Evolutionary conservation across 257 asterid species (phyloP), one percentile per base, ranked within the genome.

Genomic region (Primulina tabacum): DNA sequence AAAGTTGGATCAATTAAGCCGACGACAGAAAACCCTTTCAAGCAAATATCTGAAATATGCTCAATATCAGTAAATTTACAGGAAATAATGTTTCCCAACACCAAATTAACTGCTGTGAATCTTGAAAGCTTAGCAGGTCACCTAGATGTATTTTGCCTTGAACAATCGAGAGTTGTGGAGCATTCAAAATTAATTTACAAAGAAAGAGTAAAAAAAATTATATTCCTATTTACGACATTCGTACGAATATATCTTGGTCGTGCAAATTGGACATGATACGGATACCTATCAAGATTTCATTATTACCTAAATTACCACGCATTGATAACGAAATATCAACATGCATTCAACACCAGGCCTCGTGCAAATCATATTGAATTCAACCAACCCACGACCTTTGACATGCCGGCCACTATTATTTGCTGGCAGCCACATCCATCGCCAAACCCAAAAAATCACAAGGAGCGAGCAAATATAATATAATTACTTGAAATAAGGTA

Each of bases 251-350:
- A 50, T 50, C 21, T 50, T 50, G 57, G 57, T 50, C 57, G 21
- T 50, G 57, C 57, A 50, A 50, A 5, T 50, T 50, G 57, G 57
- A 50, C 57, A 50, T 50, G 2, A 4, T 17, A 50, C 57, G 16
- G 2, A 4, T 17, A 50, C 57, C 67, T 38, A 62, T 30, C 40
- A 2, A 38, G 20, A n/a, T 62, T 0, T 30, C 12, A 17, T 28
- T 7, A 75, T 60, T 70, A 76, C 75, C 58, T 77, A 17, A 16
- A 29, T n/a, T 68, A 72, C 77, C 75, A 69, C 10, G 75, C 76
- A 32, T 75, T 75, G 81, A 82, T 77, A 57, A 63, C 59, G 75
- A 82, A 73, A 80, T 76, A 82, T 81, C 81, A 70, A 24, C 37
- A 9, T 1, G 18, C 68, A 59, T 30, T 75, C 7, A 55, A 65